Evolutionary conservation across 257 asterid species (phyloP).

Genomic region (Solanum tarapatanum): DNA sequence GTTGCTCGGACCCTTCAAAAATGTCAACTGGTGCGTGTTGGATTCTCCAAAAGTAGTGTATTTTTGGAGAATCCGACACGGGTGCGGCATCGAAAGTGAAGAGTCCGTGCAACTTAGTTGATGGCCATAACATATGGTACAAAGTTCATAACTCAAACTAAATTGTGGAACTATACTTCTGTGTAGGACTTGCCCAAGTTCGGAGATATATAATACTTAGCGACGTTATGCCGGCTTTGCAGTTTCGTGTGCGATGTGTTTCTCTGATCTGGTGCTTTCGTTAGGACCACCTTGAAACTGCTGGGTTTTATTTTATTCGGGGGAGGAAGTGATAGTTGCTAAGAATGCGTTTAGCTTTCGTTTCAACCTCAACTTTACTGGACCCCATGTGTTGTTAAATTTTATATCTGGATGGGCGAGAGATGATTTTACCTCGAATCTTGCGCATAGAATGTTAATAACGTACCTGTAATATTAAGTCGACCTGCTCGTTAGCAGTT

Average conservation of each 20-base stretch:
- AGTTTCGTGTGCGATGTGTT: slow-evolving; percentile 5
- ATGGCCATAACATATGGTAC: slow-evolving; percentile 15
- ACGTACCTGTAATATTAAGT: neutral
- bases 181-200: slow-evolving; percentile 34
- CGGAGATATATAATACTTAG: slow-evolving; percentile 8
- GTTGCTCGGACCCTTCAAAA: neutral
- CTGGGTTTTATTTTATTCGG: neutral
- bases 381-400: neutral
- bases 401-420: neutral
- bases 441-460: neutral
- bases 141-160: slow-evolving; percentile 12
- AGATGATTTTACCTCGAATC: neutral
- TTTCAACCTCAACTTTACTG: neutral
- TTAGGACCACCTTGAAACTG: neutral
- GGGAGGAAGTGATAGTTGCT: neutral
- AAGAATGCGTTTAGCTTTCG: neutral
- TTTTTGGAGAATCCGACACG: neutral
- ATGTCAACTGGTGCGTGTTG: neutral
- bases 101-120: neutral
- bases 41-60: neutral
- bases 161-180: slow-evolving; percentile 32
- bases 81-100: neutral
- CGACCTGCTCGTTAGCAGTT: neutral
- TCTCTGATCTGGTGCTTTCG: neutral
- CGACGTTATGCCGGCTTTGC: slow-evolving; percentile 12